Evolutionary conservation across 2,329 filamentous ascomycete genomes (phyloP).

Genomic region (Exophiala xenobiotica): DNA sequence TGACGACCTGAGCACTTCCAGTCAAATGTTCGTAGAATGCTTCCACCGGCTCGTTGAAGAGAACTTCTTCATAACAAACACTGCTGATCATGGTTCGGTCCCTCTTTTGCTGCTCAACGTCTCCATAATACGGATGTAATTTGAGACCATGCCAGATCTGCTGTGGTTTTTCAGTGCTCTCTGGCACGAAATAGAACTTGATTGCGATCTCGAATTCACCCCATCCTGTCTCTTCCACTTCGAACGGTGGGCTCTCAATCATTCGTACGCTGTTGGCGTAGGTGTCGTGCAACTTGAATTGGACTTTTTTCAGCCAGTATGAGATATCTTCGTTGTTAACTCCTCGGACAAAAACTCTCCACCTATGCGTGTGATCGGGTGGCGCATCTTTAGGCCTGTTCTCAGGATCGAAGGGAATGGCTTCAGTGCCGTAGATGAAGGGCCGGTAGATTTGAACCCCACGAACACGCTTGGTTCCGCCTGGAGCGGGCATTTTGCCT

Average conservation of each 20-base stretch:
- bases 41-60: slow-evolving; percentile 97
- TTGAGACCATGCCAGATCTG: slow-evolving; percentile 92
- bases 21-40: slow-evolving; percentile 83
- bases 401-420: slow-evolving; percentile 72
- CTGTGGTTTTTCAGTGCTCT: slow-evolving; percentile 88
- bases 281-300: slow-evolving; percentile 97
- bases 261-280: slow-evolving; percentile 89
- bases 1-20: slow-evolving; percentile 58
- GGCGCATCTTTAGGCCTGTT: slow-evolving; percentile 74
- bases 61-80: slow-evolving; percentile 87
- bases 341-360: slow-evolving; percentile 91
- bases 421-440: slow-evolving; percentile 73
- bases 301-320: slow-evolving; percentile 94
- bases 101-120: slow-evolving; percentile 71
- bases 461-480: slow-evolving; percentile 55
- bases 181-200: slow-evolving; percentile 86
- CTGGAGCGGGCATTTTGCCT: slow-evolving; percentile 51
- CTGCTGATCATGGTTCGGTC: slow-evolving; percentile 65
- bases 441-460: slow-evolving; percentile 49
- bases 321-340: slow-evolving; percentile 87
- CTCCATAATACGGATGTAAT: slow-evolving; percentile 80
- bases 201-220: slow-evolving; percentile 97
- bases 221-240: slow-evolving; percentile 92
- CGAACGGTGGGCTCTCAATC: slow-evolving; percentile 76
- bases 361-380: slow-evolving; percentile 91